These are phyloP conservation scores for Chytriomyces confervae DNA, from an alignment of 192 early-diverging fungal genomes.

Conservation along the genomic window DNA sequence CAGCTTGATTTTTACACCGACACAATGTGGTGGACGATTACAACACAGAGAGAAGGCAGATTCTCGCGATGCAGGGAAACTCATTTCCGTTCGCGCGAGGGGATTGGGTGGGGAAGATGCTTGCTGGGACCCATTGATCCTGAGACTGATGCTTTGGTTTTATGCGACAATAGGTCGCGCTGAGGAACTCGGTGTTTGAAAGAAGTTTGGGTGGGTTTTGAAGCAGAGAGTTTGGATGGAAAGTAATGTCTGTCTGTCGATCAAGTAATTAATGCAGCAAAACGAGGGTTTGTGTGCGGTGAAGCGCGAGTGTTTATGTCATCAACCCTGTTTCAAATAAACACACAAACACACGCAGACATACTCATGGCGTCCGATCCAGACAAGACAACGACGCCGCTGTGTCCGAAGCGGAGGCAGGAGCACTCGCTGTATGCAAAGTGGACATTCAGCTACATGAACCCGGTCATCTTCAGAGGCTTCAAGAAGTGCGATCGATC, in stretches of 20 bases:
- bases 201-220: too few species aligned
- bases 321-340: neutral
- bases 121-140: conserved; percentile 27
- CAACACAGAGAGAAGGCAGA: conserved; percentile 24
- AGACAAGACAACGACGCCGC: neutral
- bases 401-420: conserved; percentile 16
- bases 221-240: too few species aligned
- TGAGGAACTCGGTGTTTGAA: too few species aligned
- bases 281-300: too few species aligned
- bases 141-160: conserved; percentile 25
- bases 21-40: conserved; percentile 25
- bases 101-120: conserved; percentile 32
- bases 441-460: conserved; percentile 48
- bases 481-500: conserved; percentile 2
- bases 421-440: conserved; percentile 25
- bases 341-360: neutral
- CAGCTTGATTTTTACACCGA: too few species aligned
- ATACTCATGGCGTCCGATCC: neutral
- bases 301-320: neutral
- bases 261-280: too few species aligned
- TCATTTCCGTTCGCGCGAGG: conserved; percentile 27
- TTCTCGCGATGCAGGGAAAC: conserved; percentile 3
- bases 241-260: too few species aligned
- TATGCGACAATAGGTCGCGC: too few species aligned
- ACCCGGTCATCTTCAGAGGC: conserved; percentile 45